Conservation (phyloP, 2,329 filamentous ascomycete genomes). For the Colletotrichum chrysophilum region DNA sequence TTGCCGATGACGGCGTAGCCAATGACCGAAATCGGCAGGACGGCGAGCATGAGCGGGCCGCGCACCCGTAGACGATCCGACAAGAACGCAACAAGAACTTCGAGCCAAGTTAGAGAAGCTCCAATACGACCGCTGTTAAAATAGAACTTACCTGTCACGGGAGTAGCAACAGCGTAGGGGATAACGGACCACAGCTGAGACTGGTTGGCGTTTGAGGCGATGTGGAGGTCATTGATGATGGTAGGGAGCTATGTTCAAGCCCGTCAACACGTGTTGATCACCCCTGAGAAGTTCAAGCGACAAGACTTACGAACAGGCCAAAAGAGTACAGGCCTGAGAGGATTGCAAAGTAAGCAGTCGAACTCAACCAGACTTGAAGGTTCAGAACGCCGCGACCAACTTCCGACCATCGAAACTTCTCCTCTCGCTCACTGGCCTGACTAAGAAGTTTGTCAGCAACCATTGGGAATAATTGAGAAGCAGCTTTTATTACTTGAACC, state of each 20-base stretch:
- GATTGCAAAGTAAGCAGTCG: slow-evolving; percentile 65
- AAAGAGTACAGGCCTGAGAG: slow-evolving; percentile 66
- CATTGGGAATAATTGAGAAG: neutral
- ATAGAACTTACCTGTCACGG: slow-evolving; percentile 50
- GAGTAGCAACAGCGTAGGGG: slow-evolving; percentile 65
- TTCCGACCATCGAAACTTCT: slow-evolving; percentile 65
- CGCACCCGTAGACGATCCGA: slow-evolving; percentile 66
- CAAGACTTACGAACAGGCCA: slow-evolving; percentile 61
- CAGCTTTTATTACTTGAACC: slow-evolving; percentile 28
- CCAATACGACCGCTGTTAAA: neutral
- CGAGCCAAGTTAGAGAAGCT: neutral
- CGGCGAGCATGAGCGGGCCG: slow-evolving; percentile 66
- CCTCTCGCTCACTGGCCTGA: slow-evolving; percentile 36
- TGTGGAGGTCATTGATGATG: slow-evolving; percentile 63
- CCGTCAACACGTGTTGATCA: neutral
- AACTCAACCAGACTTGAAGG: slow-evolving; percentile 67
- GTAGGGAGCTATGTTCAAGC: slow-evolving; percentile 56
- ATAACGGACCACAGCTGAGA: slow-evolving; percentile 69
- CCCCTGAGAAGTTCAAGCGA: neutral
- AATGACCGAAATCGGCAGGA: slow-evolving; percentile 66
- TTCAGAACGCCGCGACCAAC: slow-evolving; percentile 66
- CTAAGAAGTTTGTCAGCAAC: neutral
- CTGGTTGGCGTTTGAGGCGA: slow-evolving; percentile 59
- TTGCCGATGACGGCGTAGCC: slow-evolving; percentile 70
- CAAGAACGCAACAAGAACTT: slow-evolving; percentile 58